Evolutionary conservation across 2,329 filamentous ascomycete genomes (phyloP).

Genomic region (Ceratocystis harringtonii): DNA sequence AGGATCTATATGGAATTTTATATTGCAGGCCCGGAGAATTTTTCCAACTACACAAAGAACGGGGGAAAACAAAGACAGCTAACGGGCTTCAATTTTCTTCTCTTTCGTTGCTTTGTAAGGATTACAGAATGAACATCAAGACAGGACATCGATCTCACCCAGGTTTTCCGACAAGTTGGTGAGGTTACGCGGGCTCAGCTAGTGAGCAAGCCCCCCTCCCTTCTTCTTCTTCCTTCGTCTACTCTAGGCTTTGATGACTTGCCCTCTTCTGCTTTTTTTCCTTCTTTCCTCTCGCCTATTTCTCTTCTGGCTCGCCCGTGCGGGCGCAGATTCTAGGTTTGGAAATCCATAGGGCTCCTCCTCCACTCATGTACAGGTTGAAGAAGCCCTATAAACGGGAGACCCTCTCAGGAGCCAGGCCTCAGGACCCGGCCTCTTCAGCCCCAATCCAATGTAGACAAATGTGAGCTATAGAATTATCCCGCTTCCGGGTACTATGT

Average conservation of each 20-base stretch:
- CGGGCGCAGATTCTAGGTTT: no score
- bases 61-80: background rate
- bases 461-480: no score
- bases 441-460: no score
- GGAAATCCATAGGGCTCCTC: no score
- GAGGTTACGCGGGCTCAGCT: background rate
- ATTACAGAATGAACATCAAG: background rate
- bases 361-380: no score
- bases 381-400: no score
- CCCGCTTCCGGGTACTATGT: background rate
- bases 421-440: no score
- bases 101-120: background rate
- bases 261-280: no score
- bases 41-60: background rate
- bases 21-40: constrained; percentile 1
- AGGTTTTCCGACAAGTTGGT: background rate
- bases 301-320: no score
- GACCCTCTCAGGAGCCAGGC: no score
- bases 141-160: background rate
- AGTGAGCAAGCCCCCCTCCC: background rate
- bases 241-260: background rate
- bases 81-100: background rate
- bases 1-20: constrained; percentile 1
- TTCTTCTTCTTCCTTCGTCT: background rate
- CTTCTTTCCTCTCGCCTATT: no score